Conservation (phyloP, 139 green algal species). For the Zygnema circumcarinatum region DNA sequence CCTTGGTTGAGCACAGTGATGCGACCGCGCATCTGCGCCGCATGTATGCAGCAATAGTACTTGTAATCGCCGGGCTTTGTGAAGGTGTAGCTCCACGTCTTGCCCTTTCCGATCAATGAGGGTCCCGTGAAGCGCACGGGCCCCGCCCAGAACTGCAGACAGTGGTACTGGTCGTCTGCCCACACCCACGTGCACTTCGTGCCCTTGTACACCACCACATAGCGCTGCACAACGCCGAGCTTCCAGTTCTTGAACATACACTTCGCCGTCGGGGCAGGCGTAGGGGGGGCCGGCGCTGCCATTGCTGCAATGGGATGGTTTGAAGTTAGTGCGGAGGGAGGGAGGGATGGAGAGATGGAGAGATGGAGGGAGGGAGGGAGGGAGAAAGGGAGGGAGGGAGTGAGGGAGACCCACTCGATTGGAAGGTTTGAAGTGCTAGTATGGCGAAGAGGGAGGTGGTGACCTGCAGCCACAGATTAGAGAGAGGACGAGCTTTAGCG, state of each 20-base stretch:
- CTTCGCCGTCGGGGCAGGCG: background rate
- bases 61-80: constrained; percentile 6
- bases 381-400: no score
- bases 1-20: background rate
- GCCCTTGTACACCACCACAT: background rate
- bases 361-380: background rate
- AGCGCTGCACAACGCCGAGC: background rate
- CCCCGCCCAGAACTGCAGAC: background rate
- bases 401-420: no score
- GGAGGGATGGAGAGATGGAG: background rate
- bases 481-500: no score
- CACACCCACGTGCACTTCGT: background rate
- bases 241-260: background rate
- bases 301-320: background rate
- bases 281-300: background rate
- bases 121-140: background rate
- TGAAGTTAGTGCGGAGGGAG: background rate
- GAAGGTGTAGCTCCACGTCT: constrained; percentile 17
- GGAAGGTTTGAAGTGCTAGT: no score
- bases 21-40: background rate
- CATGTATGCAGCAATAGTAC: constrained; percentile 16
- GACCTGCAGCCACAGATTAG: no score
- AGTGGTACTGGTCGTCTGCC: background rate
- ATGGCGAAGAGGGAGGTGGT: no score
- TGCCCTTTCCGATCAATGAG: background rate